Evolutionary conservation across 495 filamentous ascomycete species (phyloP), one percentile per base, ranked within the genome.

Genomic region (Talaromyces wortmannii): DNA sequence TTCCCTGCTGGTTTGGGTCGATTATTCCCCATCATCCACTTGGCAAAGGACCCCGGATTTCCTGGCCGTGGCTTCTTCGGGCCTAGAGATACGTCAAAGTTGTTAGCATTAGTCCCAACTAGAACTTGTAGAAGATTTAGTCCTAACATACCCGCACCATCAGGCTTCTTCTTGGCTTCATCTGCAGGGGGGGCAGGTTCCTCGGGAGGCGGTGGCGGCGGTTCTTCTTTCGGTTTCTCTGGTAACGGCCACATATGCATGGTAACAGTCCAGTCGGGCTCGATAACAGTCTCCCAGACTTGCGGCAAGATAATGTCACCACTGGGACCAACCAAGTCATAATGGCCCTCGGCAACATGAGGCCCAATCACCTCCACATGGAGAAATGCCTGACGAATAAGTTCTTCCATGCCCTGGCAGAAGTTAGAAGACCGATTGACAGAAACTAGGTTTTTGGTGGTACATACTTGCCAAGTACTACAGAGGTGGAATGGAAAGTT

Each of bases 201-300:
- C 4, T 57, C 55, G 6, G 63, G 62, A 17, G 67, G 63, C 7
- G 69, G 61, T 52, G 67, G 57, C 15, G 76, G 70, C 43, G 74
- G 74, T 7, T 71, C 64, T 13, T 66, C 65, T 48, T 74, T 74
- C 12, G 76, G 74, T 52, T 78, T 77, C 59, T 85, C 84, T 5
- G 81, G 83, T 77, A 96, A 87, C 5, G 92, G 91, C 92, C 92
- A 97, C 90, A 96, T 94, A 59, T 95, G 89, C 92, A 96, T 96
- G 3, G 85, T 91, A 61, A 97, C 87, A 42, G 81, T 77, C 90
- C 89, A 95, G 65, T 92, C 90, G 6, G 90, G 90, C 68, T 94
- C 82, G 45, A 95, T 72, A 47, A 91, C 84, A 52, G 83, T 89
- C 55, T 94, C 90, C 90, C 90, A 95, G 7, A 94, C 83, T 57